Evolutionary conservation across 192 early-diverging fungal genomes (phyloP).

Genomic region (Gaertneriomyces sp.): DNA sequence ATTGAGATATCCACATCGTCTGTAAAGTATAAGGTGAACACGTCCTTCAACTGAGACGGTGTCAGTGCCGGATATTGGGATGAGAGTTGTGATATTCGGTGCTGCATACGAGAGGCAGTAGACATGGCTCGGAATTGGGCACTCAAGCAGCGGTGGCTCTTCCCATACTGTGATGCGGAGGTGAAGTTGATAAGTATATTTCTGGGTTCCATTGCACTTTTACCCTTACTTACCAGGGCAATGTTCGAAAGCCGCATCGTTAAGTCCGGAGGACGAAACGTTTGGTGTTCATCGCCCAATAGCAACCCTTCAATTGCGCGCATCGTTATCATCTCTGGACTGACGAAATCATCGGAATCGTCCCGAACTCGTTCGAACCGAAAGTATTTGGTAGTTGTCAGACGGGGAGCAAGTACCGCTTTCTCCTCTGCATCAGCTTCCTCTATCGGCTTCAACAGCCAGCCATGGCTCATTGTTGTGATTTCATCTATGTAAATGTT

Average conservation of each 20-base stretch:
- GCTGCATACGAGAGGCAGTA: constrained; percentile 65
- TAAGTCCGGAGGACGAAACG: constrained; percentile 31
- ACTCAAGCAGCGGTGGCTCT: constrained; percentile 26
- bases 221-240: constrained; percentile 18
- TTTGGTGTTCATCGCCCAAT: constrained; percentile 27
- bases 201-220: no score
- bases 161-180: not conserved
- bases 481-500: constrained; percentile 67
- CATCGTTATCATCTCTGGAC: constrained; percentile 48
- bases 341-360: constrained; percentile 9
- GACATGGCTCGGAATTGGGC: constrained; percentile 66
- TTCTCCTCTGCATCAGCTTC: constrained; percentile 1
- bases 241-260: constrained; percentile 47
- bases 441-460: constrained; percentile 56
- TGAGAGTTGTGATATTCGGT: constrained; percentile 62
- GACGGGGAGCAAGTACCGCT: constrained; percentile 29
- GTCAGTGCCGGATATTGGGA: constrained; percentile 68
- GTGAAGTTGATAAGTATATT: not conserved
- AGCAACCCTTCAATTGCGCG: constrained; percentile 49
- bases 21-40: constrained; percentile 84
- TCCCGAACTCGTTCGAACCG: constrained; percentile 29
- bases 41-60: constrained; percentile 44
- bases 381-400: constrained; percentile 49
- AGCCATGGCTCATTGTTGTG: constrained; percentile 65
- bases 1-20: constrained; percentile 85